Percentiles rank a stretch among this genome's conserved stretches.
These are phyloP conservation scores for Persicaria tinctoria DNA, from an alignment of 148 eudicot species.

Conservation along the genomic window DNA sequence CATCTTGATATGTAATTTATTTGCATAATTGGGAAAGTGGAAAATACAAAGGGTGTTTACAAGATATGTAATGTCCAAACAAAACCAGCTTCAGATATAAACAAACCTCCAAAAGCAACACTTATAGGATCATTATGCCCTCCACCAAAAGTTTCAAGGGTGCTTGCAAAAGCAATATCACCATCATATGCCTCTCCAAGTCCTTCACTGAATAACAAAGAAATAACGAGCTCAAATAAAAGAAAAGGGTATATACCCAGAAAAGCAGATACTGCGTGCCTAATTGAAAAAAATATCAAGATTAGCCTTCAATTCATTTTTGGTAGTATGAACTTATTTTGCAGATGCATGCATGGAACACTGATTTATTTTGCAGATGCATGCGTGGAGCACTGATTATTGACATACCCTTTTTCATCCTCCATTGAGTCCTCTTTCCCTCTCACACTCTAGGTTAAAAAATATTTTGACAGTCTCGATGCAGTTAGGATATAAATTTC, in stretches of 20 bases:
- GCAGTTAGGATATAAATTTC: not conserved
- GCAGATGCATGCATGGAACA: not conserved
- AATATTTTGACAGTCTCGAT: not conserved
- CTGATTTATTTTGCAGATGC: not conserved
- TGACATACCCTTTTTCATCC: not conserved
- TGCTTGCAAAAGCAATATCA: slow-evolving; percentile 96
- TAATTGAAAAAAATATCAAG: not conserved
- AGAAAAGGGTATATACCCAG: not conserved
- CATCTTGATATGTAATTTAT: not conserved
- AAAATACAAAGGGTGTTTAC: not conserved
- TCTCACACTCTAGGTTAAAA: no score
- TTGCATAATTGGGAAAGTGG: not conserved
- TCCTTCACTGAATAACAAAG: slow-evolving; percentile 62
- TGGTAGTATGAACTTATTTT: not conserved
- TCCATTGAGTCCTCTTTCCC: not conserved
- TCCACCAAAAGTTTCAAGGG: slow-evolving; percentile 93
- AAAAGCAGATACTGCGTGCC: not conserved
- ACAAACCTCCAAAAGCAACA: slow-evolving; percentile 96
- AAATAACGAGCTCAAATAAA: not conserved
- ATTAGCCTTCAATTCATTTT: not conserved
- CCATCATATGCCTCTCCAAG: slow-evolving; percentile 99
- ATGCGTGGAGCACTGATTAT: not conserved
- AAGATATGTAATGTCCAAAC: not conserved
- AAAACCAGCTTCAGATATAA: not conserved
- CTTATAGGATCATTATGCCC: slow-evolving; percentile 99